phyloP scores from a whole-genome alignment of 352 stramenopile species.

The Blastocystis sp. region DNA sequence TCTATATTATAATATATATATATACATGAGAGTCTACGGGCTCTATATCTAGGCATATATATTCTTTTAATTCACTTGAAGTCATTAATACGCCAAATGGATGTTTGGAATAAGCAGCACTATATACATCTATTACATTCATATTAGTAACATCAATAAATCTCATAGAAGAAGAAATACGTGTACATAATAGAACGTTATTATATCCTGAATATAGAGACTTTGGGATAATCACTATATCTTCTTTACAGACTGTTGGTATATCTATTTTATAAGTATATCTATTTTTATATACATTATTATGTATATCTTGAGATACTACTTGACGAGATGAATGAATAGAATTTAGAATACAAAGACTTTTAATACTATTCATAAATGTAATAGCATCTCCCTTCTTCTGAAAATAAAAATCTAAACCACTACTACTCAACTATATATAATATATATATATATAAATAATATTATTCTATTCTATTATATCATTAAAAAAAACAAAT shows the following conservation, averaged over 20 bases:
- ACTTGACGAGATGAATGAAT: slow-evolving; percentile 56
- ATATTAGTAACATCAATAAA: slow-evolving; percentile 86
- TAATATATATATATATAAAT: neutral
- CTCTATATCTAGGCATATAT: slow-evolving; percentile 61
- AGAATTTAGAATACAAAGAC: slow-evolving; percentile 47
- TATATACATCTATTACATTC: slow-evolving; percentile 68
- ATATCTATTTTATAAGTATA: slow-evolving; percentile 92
- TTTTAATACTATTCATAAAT: slow-evolving; percentile 91
- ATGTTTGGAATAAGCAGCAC: slow-evolving; percentile 68
- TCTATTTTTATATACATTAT: slow-evolving; percentile 96
- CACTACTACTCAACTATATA: slow-evolving; percentile 41
- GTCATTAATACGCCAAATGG: slow-evolving; percentile 75
- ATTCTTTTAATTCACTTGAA: slow-evolving; percentile 57
- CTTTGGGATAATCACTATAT: slow-evolving; percentile 62
- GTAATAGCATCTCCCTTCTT: slow-evolving; percentile 79
- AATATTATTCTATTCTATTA: no score
- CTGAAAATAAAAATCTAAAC: slow-evolving; percentile 98
- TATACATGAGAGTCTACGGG: neutral
- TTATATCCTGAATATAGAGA: slow-evolving; percentile 66
- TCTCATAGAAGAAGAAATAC: slow-evolving; percentile 80
- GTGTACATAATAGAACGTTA: slow-evolving; percentile 68
- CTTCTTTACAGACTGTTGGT: slow-evolving; percentile 85
- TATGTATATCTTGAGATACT: slow-evolving; percentile 89
- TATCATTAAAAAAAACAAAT: no score
- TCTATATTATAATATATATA: no score